Percentiles rank a stretch among this genome's conserved stretches.
These are phyloP conservation scores for Pichia manshurica DNA, from an alignment of 805 yeast genomes.

Conservation along the genomic window DNA sequence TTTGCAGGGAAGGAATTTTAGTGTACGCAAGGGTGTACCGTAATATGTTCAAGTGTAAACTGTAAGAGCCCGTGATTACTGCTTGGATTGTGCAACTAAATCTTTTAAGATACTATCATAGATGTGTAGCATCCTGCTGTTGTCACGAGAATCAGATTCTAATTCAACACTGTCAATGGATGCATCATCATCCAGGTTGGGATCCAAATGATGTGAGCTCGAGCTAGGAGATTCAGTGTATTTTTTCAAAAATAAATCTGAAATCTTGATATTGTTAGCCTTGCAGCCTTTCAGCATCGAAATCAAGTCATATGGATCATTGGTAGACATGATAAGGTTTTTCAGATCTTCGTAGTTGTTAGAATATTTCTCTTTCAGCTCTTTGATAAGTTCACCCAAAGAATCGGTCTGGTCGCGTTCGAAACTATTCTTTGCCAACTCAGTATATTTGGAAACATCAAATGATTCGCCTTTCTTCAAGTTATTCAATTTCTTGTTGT, in stretches of 20 bases:
- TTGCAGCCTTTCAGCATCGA: slow-evolving; percentile 11
- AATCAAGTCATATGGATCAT: slow-evolving; percentile 19
- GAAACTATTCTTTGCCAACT: neutral
- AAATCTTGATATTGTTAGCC: slow-evolving; percentile 9
- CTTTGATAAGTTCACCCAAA: slow-evolving; percentile 1
- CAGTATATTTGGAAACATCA: slow-evolving; percentile 1
- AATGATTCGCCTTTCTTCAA: neutral
- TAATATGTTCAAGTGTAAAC: too few relatives aligned
- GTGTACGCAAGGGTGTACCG: too few relatives aligned
- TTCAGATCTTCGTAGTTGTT: slow-evolving; percentile 9
- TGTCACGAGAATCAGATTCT: slow-evolving; percentile 1
- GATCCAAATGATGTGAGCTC: neutral
- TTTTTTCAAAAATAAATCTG: slow-evolving; percentile 15
- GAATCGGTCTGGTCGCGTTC: neutral
- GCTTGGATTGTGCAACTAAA: slow-evolving; percentile 13
- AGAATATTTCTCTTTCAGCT: slow-evolving; percentile 7
- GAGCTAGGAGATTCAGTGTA: neutral
- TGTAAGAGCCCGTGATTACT: too few relatives aligned
- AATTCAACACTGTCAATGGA: slow-evolving; percentile 12
- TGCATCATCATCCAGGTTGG: slow-evolving; percentile 5
- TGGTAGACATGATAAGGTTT: slow-evolving; percentile 6
- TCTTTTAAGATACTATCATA: slow-evolving; percentile 26
- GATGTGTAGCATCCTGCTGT: slow-evolving; percentile 13
- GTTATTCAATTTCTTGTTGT: slow-evolving; percentile 9
- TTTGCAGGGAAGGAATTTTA: neutral